Conservation (phyloP, 2,329 filamentous ascomycete species). For the Harringtonia lauricola region DNA sequence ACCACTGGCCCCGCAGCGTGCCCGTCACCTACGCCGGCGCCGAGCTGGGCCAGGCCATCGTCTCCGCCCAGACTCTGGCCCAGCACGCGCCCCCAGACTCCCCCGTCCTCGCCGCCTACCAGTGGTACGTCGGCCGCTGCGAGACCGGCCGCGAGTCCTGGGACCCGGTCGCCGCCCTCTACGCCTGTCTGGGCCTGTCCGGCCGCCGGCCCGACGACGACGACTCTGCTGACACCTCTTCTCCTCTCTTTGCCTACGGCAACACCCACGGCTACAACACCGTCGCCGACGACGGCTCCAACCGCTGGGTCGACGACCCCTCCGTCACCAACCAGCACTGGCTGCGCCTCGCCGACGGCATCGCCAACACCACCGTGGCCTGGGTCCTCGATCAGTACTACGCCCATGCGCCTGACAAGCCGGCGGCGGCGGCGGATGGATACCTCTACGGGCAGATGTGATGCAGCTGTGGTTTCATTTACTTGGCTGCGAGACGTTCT, state of each 20-base stretch:
- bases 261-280: conserved; percentile 29
- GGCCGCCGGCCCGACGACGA: conserved; percentile 11
- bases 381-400: not conserved
- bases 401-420: not conserved
- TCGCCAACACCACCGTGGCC: not conserved
- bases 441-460: too few species aligned
- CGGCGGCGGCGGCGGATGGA: not conserved
- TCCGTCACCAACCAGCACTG: conserved; percentile 26
- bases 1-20: conserved; percentile 26
- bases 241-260: conserved; percentile 22
- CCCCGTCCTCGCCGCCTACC: conserved; percentile 26
- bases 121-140: conserved; percentile 22
- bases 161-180: conserved; percentile 30
- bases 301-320: conserved; percentile 29
- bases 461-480: too few species aligned
- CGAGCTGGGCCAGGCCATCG: conserved; percentile 30
- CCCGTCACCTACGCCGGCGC: conserved; percentile 29
- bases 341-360: conserved; percentile 18
- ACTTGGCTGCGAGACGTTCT: too few species aligned
- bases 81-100: conserved; percentile 18
- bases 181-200: conserved; percentile 23
- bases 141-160: conserved; percentile 22
- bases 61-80: conserved; percentile 22
- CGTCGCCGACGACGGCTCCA: conserved; percentile 27
- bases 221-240: too few species aligned